Conservation (phyloP, 1,284 basidiomycete species). For the Peniophora sp. region DNA sequence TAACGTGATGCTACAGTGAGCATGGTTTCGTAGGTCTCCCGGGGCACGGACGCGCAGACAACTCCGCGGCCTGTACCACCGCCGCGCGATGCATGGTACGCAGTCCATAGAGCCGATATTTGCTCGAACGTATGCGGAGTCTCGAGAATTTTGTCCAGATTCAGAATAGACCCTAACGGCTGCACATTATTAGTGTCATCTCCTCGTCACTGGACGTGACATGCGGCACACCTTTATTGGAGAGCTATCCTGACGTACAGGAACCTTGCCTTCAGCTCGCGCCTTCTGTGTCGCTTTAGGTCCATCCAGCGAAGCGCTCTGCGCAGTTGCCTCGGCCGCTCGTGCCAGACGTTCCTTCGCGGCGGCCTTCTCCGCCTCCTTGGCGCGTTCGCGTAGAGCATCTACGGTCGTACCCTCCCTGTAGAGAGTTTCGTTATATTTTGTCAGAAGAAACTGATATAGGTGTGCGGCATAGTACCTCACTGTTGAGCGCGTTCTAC, state of each 20-base stretch:
- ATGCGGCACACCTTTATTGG: slow-evolving; percentile 51
- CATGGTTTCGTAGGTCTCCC: slow-evolving; percentile 71
- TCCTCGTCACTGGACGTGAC: neutral
- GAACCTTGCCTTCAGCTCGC: slow-evolving; percentile 5
- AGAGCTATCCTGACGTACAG: slow-evolving; percentile 53
- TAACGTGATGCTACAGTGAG: slow-evolving; percentile 51
- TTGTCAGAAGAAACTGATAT: slow-evolving; percentile 10
- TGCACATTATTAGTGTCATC: slow-evolving; percentile 23
- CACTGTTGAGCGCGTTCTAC: slow-evolving; percentile 36
- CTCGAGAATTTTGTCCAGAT: slow-evolving; percentile 62
- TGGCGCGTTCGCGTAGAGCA: slow-evolving; percentile 19
- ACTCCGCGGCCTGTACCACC: slow-evolving; percentile 74
- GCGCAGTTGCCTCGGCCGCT: slow-evolving; percentile 17
- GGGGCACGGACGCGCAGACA: slow-evolving; percentile 74
- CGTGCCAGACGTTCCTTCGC: slow-evolving; percentile 14
- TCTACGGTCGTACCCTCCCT: slow-evolving; percentile 23
- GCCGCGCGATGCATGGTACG: slow-evolving; percentile 76
- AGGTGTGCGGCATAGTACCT: slow-evolving; percentile 16
- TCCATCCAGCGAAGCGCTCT: slow-evolving; percentile 9
- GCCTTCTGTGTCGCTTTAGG: slow-evolving; percentile 10
- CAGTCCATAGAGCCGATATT: slow-evolving; percentile 80
- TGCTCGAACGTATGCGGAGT: slow-evolving; percentile 66
- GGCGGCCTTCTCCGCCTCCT: slow-evolving; percentile 21
- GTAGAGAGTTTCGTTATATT: slow-evolving; percentile 7
- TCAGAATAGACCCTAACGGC: slow-evolving; percentile 78